phyloP scores from a whole-genome alignment of 345 rosid species.

The Lepidium africanum region DNA sequence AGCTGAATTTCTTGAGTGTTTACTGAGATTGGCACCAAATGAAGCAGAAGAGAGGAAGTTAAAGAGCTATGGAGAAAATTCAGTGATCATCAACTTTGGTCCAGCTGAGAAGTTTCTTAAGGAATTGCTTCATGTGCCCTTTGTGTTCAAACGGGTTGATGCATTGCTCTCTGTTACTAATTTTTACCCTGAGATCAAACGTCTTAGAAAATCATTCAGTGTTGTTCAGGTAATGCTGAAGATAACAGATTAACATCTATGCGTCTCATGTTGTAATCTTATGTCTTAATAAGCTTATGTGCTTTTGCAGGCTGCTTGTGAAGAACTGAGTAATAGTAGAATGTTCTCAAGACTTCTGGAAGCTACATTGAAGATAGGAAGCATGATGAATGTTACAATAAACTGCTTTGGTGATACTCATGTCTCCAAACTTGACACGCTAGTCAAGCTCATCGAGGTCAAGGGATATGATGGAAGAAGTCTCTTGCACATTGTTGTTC shows the following conservation, averaged over 20 bases:
- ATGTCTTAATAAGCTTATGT: neutral
- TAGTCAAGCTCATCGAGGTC: conserved; percentile 81
- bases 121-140: conserved; percentile 73
- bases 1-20: conserved; percentile 73
- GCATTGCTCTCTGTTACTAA: conserved; percentile 71
- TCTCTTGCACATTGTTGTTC: conserved; percentile 85
- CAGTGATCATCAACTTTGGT: conserved; percentile 50
- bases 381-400: conserved; percentile 81
- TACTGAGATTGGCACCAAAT: conserved; percentile 71
- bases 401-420: conserved; percentile 66
- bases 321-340: conserved; percentile 66
- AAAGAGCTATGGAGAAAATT: conserved; percentile 51
- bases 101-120: conserved; percentile 77
- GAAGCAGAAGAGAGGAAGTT: conserved; percentile 76
- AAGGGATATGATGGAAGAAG: conserved; percentile 87
- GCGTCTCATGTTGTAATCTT: neutral
- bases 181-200: conserved; percentile 65
- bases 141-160: conserved; percentile 61
- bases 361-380: conserved; percentile 83
- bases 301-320: conserved; percentile 68
- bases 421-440: conserved; percentile 86
- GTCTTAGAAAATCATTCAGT: conserved; percentile 58
- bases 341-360: conserved; percentile 76
- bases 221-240: conserved; percentile 50
- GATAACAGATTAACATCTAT: neutral